Evolutionary conservation across 129 eudicot species (phyloP).

Genomic region (Apium graveolens): DNA sequence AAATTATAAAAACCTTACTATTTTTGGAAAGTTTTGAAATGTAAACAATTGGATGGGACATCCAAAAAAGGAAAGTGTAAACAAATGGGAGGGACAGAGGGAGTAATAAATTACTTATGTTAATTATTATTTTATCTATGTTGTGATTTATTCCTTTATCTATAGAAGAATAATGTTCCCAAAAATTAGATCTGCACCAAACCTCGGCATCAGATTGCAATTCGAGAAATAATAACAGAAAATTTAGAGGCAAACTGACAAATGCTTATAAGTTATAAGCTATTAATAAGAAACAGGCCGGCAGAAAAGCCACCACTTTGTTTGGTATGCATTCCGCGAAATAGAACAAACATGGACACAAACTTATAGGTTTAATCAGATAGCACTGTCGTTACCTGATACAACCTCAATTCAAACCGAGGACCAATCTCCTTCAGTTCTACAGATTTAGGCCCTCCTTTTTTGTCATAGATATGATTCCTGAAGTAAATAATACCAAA

Average conservation of each 20-base stretch:
- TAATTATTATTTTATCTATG: no score
- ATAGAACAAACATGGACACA: neutral
- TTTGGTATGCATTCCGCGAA: neutral
- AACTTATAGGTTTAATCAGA: neutral
- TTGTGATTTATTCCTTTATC: no score
- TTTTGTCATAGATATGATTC: conserved; percentile 89
- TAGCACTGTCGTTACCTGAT: conserved; percentile 43
- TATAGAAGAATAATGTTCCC: no score
- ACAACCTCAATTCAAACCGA: conserved; percentile 68
- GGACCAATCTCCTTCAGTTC: conserved; percentile 96
- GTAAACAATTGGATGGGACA: no score
- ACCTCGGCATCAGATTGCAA: no score
- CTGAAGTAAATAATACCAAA: conserved; percentile 18
- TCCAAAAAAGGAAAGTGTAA: no score
- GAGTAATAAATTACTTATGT: no score
- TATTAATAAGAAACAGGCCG: neutral
- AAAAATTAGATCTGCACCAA: no score
- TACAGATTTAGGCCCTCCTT: conserved; percentile 83
- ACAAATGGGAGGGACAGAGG: no score
- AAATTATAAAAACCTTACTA: no score
- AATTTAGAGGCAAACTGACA: neutral
- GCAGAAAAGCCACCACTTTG: neutral
- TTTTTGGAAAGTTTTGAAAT: no score
- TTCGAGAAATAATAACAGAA: no score
- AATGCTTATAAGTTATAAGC: neutral